Evolutionary conservation across 345 rosid species (phyloP).

Genomic region (Ceriops tagal): DNA sequence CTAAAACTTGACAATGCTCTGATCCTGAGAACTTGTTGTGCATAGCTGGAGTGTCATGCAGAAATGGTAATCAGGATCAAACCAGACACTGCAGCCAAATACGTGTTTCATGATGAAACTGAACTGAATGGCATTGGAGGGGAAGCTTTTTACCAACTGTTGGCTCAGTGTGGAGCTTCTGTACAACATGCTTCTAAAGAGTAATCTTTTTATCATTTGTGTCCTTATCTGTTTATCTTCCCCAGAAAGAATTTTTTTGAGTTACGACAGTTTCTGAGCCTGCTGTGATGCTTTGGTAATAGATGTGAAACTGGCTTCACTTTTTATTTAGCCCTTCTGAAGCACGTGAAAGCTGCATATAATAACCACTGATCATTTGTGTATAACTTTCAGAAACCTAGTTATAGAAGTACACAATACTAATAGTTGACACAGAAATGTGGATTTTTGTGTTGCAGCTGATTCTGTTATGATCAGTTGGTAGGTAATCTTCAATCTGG

Average conservation of each 20-base stretch:
- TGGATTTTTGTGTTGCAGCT: background rate
- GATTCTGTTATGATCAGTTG: background rate
- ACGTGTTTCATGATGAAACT: slow-evolving; percentile 50
- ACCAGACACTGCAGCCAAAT: slow-evolving; percentile 52
- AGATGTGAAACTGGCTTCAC: background rate
- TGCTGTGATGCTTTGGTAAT: background rate
- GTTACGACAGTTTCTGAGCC: background rate
- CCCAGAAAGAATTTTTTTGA: background rate
- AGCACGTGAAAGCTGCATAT: no score
- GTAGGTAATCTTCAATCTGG: background rate
- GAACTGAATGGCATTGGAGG: slow-evolving; percentile 50
- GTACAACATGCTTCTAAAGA: slow-evolving; percentile 51
- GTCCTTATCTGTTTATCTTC: slow-evolving; percentile 5
- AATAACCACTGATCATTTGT: background rate
- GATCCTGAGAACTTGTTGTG: slow-evolving; percentile 15
- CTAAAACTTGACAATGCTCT: slow-evolving; percentile 11
- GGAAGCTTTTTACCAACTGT: slow-evolving; percentile 50
- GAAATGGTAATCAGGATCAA: slow-evolving; percentile 41
- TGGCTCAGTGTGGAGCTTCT: slow-evolving; percentile 72
- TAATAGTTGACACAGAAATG: background rate
- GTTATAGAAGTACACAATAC: background rate
- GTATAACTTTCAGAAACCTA: background rate
- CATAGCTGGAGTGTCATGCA: slow-evolving; percentile 44
- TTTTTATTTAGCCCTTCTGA: no score
- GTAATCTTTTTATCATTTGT: slow-evolving; percentile 39